A percentile compares a stretch with the other conserved stretches of the same genome.
Conservation (phyloP, 306 rosid genomes). For the Castanospermum australe region DNA sequence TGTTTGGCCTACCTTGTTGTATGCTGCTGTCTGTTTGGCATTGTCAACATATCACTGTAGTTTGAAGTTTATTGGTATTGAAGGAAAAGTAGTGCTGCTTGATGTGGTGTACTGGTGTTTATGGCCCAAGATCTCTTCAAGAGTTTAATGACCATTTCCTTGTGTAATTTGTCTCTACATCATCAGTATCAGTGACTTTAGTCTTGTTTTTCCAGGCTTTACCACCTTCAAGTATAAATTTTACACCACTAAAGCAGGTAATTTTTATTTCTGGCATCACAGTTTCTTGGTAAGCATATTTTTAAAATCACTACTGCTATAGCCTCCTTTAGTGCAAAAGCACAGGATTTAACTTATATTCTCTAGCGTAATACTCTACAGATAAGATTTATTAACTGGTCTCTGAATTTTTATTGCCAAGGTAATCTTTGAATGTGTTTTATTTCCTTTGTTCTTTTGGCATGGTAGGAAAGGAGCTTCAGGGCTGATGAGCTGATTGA, state of each 20-base stretch:
- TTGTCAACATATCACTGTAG: not conserved
- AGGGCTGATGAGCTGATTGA: slow-evolving; percentile 92
- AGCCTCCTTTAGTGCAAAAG: slow-evolving; percentile 16
- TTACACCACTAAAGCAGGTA: slow-evolving; percentile 92
- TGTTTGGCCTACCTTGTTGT: not conserved
- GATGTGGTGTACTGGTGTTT: slow-evolving; percentile 4
- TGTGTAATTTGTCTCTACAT: not conserved
- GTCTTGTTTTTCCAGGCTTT: slow-evolving; percentile 64
- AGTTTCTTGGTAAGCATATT: slow-evolving; percentile 1
- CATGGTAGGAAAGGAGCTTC: slow-evolving; percentile 64
- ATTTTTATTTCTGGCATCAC: not conserved
- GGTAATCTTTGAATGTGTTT: not conserved
- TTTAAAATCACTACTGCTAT: slow-evolving; percentile 15
- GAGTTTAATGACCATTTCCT: not conserved
- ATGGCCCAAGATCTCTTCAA: not conserved
- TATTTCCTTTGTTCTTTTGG: slow-evolving; percentile 1
- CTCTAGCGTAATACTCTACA: not conserved
- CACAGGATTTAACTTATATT: not conserved
- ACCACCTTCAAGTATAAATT: slow-evolving; percentile 74
- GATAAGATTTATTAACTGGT: not conserved
- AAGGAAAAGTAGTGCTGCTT: not conserved
- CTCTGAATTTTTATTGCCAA: slow-evolving; percentile 1
- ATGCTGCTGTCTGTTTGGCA: not conserved
- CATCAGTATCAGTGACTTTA: slow-evolving; percentile 16
- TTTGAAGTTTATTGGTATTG: not conserved